Base-by-base conservation (phyloP, 352 stramenopile genomes). In the Elongisporangium anandrum region DNA sequence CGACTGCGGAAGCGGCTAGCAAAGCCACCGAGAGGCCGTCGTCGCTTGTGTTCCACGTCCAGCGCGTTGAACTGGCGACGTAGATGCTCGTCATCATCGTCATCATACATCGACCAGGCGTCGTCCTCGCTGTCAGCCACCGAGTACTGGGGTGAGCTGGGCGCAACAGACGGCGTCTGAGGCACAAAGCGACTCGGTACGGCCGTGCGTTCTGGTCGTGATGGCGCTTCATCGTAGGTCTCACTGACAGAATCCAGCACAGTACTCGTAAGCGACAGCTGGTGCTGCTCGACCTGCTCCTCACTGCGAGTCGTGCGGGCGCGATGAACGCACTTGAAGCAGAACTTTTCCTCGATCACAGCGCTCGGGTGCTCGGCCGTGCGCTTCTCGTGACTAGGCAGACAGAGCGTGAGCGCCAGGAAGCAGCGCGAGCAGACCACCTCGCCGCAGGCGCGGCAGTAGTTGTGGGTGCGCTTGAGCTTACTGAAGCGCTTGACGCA, bases 301-400 rank as follows among this genome's bases (percentile, higher is more conserved):
- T 38, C 26, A 9, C 26, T 38, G 26, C 26, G 26, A 38, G 26
- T 38, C 26, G 26, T 38, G 2, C 26, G 26, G 8, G 26, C 26
- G 26, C 26, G 26, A 38, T 79, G 87, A 29, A 88, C 54, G 48
- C 79, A 88, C 53, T 79, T 79, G 29, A 85, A 64, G 52, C 79
- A 88, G 53, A 88, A 88, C 51, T 75, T 79, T 29, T 85, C 78
- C n/a, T 71, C 66, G 10, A 88, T 78, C 26, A 85, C 78, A n/a
- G 78, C 75, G 41, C 75, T 86, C 29, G 78, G 78, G 57, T 84
- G 78, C 29, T 88, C 75, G 12, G 73, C 71, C 48, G 63, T 70
- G n/a, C 78, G 78, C 50, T 70, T 69, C 48, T 88, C 78, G 59
- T 88, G 78, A 20, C 61, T 62, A 17, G 78, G 78, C 15, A 86